These are phyloP conservation scores for Ogataea dorogensis DNA, from an alignment of 805 yeast species.

Conservation along the genomic window DNA sequence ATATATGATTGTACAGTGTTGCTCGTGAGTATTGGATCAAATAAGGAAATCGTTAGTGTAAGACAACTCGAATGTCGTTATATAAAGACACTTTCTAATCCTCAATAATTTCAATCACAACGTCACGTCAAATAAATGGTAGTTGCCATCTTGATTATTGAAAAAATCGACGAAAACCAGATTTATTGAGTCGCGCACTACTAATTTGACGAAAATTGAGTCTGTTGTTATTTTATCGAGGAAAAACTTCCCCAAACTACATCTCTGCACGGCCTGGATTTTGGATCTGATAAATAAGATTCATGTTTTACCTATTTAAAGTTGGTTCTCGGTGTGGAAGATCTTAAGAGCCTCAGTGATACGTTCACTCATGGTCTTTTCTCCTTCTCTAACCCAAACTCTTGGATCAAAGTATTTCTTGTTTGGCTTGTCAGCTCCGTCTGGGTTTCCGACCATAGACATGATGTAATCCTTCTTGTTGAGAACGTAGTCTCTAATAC, in stretches of 20 bases:
- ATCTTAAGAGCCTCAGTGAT: constrained; percentile 76
- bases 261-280: constrained; percentile 5
- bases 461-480: constrained; percentile 92
- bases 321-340: constrained; percentile 76
- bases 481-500: constrained; percentile 97
- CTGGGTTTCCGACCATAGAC: constrained; percentile 97
- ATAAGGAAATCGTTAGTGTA: constrained; percentile 9
- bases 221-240: too few species aligned
- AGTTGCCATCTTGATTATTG: constrained; percentile 20
- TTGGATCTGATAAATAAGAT: background rate
- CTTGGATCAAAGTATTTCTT: constrained; percentile 99
- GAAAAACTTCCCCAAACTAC: background rate
- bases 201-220: too few species aligned
- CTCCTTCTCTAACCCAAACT: constrained; percentile 99
- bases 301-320: constrained; percentile 3
- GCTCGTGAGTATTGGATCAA: constrained; percentile 12
- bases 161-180: constrained; percentile 23
- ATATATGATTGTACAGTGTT: constrained; percentile 7
- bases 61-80: constrained; percentile 6
- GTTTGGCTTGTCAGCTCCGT: constrained; percentile 98
- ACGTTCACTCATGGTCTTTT: constrained; percentile 93
- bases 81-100: constrained; percentile 9
- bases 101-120: constrained; percentile 12
- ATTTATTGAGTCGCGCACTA: constrained; percentile 11
- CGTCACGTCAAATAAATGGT: constrained; percentile 15